These are phyloP conservation scores for Stellera chamaejasme DNA, from an alignment of 345 rosid genomes.

Conservation along the genomic window DNA sequence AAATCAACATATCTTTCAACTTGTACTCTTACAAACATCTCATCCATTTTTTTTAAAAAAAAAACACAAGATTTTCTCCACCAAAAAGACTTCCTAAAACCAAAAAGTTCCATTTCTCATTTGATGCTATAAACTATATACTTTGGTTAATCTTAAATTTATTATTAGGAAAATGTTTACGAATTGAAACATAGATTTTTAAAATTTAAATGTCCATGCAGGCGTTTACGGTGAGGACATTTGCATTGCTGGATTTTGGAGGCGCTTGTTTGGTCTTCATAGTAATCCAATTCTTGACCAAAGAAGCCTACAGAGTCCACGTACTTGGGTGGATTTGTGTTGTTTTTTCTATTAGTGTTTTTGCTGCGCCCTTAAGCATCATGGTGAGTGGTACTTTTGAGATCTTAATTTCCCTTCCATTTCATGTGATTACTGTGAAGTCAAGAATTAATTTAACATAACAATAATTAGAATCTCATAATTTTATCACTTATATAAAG, in stretches of 20 bases:
- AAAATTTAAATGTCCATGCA: slow-evolving; percentile 22
- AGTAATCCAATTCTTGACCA: slow-evolving; percentile 32
- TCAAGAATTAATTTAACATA: neutral
- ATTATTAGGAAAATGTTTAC: too few species aligned
- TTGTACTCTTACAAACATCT: too few species aligned
- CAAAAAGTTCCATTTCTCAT: too few species aligned
- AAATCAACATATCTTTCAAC: too few species aligned
- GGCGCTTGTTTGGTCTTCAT: slow-evolving; percentile 38
- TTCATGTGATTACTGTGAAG: too few species aligned
- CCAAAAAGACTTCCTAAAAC: too few species aligned
- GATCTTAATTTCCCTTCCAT: too few species aligned
- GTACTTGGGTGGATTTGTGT: slow-evolving; percentile 53
- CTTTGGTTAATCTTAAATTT: too few species aligned
- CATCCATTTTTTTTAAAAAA: too few species aligned
- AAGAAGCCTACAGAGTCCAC: slow-evolving; percentile 30
- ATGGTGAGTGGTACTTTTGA: slow-evolving; percentile 26
- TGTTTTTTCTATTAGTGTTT: slow-evolving; percentile 41
- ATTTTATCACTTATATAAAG: neutral
- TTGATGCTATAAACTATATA: too few species aligned
- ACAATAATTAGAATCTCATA: slow-evolving; percentile 4
- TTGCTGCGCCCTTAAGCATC: slow-evolving; percentile 57
- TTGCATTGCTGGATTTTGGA: slow-evolving; percentile 39
- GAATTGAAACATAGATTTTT: too few species aligned
- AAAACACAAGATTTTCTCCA: too few species aligned
- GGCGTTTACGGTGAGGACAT: slow-evolving; percentile 38